Evolutionary conservation across 2,329 filamentous ascomycete genomes (phyloP), one percentile per base, ranked within the genome.

Genomic region (Sclerotinia borealis): DNA sequence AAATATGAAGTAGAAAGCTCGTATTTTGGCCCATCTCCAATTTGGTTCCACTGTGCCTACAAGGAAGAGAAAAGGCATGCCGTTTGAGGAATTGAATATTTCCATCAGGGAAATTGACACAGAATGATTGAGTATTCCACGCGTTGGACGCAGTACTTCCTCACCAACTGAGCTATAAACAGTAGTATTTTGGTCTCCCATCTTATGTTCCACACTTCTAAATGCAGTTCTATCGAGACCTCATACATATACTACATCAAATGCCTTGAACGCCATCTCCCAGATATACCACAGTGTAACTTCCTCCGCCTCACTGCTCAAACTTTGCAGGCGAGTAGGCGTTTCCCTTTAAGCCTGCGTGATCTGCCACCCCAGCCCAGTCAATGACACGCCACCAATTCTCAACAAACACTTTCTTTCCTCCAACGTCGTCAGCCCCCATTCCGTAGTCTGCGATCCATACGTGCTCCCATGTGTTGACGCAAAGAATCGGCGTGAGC

Each of bases 401-500:
- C 74, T 90, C 83, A 60, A 93, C 81, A 76, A 85, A 99, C 59
- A 80, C 77, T 60, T 81, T 80, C 85, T 97, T 99, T 56, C 91
- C 92, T 50, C 80, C 81, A 63, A 87, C 76, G 6, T 88, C 88
- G 47, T 75, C 75, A 1, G 64, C 61, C 11, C 81, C 80, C 36
- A 86, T 74, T 59, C 85, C 85, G 76, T 90, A 97, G 76, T 98
- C 92, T 62, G 85, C 83, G 75, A 98, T 79, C 85, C 90, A 99
- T 10, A 89, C 88, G 77, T 98, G 95, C 80, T 98, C 89, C 95
- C 95, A 99, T 6, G 92, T 96, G 78, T 92, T 98, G 65, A 98
- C 83, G 75, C 93, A 97, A 71, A 99, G 79, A 65, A 98, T 81
- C 15, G 93, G 93, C 63, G 86, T 81, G 39, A 93, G 76, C 55